phyloP scores from a whole-genome alignment of 495 filamentous ascomycete genomes.

The Penicillium lividum region DNA sequence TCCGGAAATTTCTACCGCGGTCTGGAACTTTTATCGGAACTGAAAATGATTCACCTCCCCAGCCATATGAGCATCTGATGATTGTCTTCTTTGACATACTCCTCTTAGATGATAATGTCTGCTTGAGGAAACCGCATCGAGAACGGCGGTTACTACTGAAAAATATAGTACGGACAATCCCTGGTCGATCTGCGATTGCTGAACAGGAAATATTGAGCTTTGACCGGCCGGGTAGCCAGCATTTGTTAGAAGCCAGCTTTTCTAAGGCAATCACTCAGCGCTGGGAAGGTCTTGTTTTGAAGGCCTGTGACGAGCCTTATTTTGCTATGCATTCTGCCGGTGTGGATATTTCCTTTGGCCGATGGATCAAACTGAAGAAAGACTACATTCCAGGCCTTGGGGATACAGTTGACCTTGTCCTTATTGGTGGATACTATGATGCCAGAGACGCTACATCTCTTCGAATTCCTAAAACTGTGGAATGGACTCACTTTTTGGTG shows the following conservation, averaged over 20 bases:
- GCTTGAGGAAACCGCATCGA: conserved; percentile 60
- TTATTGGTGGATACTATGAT: conserved; percentile 71
- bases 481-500: conserved; percentile 78
- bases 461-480: conserved; percentile 47
- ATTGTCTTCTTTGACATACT: conserved; percentile 80
- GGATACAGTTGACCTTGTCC: conserved; percentile 77
- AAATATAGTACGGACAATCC: conserved; percentile 54
- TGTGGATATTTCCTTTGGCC: conserved; percentile 38
- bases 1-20: conserved; percentile 75
- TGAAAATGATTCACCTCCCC: conserved; percentile 66
- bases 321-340: conserved; percentile 53
- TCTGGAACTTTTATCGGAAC: conserved; percentile 71
- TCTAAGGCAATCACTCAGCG: conserved; percentile 62
- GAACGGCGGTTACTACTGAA: conserved; percentile 61
- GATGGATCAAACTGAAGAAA: conserved; percentile 85
- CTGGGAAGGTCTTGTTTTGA: conserved; percentile 78
- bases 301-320: conserved; percentile 76
- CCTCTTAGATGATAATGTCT: conserved; percentile 66
- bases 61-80: conserved; percentile 77
- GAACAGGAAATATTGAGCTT: conserved; percentile 66
- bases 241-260: conserved; percentile 60
- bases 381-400: conserved; percentile 82
- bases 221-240: conserved; percentile 39
- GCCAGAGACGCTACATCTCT: conserved; percentile 51
- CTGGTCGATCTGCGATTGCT: conserved; percentile 61